A percentile compares a stretch with the other conserved stretches of the same genome.
These are phyloP conservation scores for Pseudogymnoascus sp. DNA, from an alignment of 2,329 filamentous ascomycete species.

Conservation along the genomic window DNA sequence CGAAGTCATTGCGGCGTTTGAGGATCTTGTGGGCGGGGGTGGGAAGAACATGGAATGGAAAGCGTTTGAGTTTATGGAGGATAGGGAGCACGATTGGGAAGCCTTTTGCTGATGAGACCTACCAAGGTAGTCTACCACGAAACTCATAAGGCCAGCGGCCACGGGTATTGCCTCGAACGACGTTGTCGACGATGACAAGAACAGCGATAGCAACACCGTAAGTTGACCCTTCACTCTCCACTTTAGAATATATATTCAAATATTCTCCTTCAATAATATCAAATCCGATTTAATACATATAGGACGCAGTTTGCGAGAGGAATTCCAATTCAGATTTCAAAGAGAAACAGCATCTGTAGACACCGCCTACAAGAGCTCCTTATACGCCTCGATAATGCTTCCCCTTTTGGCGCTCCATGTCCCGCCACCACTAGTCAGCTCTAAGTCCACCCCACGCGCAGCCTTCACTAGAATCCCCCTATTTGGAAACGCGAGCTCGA, in stretches of 20 bases:
- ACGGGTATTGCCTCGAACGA: too few relatives aligned
- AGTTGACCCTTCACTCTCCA: background rate
- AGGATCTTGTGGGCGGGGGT: slow-evolving; percentile 14
- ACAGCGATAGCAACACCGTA: background rate
- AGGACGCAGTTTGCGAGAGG: background rate
- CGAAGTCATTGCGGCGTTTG: slow-evolving; percentile 15
- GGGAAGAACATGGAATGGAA: slow-evolving; percentile 8
- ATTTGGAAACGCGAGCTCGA: slow-evolving; percentile 26
- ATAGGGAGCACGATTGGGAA: background rate
- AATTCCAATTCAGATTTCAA: background rate
- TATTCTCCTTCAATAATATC: background rate
- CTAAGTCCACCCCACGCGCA: slow-evolving; percentile 27
- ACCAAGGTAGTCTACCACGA: background rate
- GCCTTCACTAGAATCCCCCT: slow-evolving; percentile 20
- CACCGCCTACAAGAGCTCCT: slow-evolving; percentile 2
- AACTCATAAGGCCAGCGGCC: too few relatives aligned
- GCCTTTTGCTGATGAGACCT: background rate
- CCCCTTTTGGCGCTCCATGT: slow-evolving; percentile 5
- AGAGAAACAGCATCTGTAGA: background rate
- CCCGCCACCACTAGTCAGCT: slow-evolving; percentile 4
- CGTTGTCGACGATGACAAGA: too few relatives aligned
- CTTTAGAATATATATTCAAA: background rate
- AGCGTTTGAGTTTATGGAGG: background rate
- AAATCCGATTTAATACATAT: background rate
- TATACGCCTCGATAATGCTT: background rate